Evolutionary conservation across 2,329 filamentous ascomycete species (phyloP), one percentile per base, ranked within the genome.

Genomic region (Botrytis galanthina): DNA sequence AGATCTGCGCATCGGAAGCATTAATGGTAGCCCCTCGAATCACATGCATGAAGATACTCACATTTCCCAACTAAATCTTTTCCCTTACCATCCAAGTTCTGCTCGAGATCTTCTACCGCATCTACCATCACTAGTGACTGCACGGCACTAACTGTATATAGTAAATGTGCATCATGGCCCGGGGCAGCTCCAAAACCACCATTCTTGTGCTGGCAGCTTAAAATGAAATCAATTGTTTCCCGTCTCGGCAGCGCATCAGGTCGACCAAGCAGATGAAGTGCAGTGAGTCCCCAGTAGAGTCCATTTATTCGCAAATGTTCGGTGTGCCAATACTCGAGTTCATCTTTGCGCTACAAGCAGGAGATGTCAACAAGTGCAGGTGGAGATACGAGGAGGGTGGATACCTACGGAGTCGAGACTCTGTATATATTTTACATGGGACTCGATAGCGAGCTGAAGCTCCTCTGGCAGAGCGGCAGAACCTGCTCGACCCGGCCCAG

Each of bases 321-420:
- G 22, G 96, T 99, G 81, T 98, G 87, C 92, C 95, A 98, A 85
- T 98, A 99, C 83, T 98, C 94, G 79, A 97, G 91, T 83, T 98
- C 93, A 86, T 98, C 94, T 84, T 93, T 94, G 81, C 92, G 91
- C 90, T 92, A 84, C 20, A 48, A 80, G 48, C 10, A 69, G 75
- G 78, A 80, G 51, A 76, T 75, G 80, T 86, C 80, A 76, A 73
- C 70, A 61, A 74, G 75, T 70, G 68, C 66, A 54, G 57, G 54
- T 51, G 39, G 54, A 54, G 71, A 75, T 73, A 70, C 57, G 73
- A 76, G 75, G 75, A 77, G 72, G 75, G 71, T 73, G 73, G 18
- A 32, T 42, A 87, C 88, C 83, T 86, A 92, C 90, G 77, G 92
- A 94, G 83, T 99, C 94, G 78, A 99, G 87, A 80, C 92, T 93